phyloP scores from a whole-genome alignment of 192 early-diverging fungal species.

The Backusella australiensis region DNA sequence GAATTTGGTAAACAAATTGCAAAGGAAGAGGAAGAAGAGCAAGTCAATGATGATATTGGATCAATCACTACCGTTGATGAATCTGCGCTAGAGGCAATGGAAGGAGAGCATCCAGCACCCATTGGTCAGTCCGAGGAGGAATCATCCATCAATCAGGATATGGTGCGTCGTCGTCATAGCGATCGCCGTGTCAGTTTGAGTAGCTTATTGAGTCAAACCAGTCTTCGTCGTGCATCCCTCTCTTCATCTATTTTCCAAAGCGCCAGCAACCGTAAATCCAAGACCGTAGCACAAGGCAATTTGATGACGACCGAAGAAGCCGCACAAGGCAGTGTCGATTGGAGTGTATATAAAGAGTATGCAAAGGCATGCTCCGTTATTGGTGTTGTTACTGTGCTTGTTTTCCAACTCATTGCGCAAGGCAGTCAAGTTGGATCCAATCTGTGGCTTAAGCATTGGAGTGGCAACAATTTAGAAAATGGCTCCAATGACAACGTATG shows the following conservation, averaged over 20 bases:
- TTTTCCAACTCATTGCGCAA: constrained; percentile 56
- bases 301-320: constrained; percentile 81
- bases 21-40: constrained; percentile 20
- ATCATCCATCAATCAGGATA: constrained; percentile 9
- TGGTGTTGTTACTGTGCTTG: constrained; percentile 54
- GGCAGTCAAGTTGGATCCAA: constrained; percentile 58
- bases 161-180: neutral
- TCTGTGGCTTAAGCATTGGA: constrained; percentile 77
- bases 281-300: neutral
- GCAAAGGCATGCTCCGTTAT: constrained; percentile 66
- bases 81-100: neutral
- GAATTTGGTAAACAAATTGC: constrained; percentile 62
- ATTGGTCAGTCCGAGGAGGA: constrained; percentile 5
- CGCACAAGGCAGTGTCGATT: constrained; percentile 78
- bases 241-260: constrained; percentile 37
- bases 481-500: constrained; percentile 39
- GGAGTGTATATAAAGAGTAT: constrained; percentile 79
- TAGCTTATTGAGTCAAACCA: constrained; percentile 34
- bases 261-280: constrained; percentile 16
- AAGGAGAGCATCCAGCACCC: neutral
- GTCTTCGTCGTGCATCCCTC: constrained; percentile 54
- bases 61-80: neutral
- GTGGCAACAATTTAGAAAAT: constrained; percentile 50
- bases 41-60: constrained; percentile 6
- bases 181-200: constrained; percentile 7